Conservation (phyloP, 352 stramenopile species). For the Aphanomyces stellatus region DNA sequence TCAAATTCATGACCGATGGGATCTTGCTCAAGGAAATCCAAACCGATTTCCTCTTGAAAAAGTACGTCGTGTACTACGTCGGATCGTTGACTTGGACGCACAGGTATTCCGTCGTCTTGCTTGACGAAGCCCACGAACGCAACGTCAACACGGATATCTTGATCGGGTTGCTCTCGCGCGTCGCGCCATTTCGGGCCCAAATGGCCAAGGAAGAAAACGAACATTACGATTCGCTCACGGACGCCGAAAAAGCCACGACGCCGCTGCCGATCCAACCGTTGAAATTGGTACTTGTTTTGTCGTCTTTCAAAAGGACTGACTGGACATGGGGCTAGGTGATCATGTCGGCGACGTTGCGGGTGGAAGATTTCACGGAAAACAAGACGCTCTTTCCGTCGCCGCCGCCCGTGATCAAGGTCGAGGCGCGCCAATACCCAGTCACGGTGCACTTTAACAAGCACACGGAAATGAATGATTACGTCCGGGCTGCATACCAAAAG, state of each 20-base stretch:
- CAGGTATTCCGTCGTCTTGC: constrained; percentile 63
- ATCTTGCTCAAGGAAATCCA: constrained; percentile 98
- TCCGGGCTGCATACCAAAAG: constrained; percentile 93
- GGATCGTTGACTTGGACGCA: not conserved
- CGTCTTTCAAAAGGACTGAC: not conserved
- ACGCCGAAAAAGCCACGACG: constrained; percentile 32
- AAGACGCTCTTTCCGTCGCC: constrained; percentile 84
- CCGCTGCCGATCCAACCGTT: constrained; percentile 61
- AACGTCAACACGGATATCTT: constrained; percentile 97
- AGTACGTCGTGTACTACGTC: constrained; percentile 9
- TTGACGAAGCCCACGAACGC: constrained; percentile 96
- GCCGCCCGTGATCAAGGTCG: constrained; percentile 90
- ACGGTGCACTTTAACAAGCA: constrained; percentile 97
- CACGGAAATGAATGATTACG: constrained; percentile 97
- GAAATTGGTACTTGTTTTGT: constrained; percentile 50
- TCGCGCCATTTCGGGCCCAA: constrained; percentile 88
- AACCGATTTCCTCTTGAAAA: constrained; percentile 63
- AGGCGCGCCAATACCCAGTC: constrained; percentile 93
- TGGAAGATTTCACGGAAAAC: constrained; percentile 97
- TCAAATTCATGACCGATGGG: constrained; percentile 99
- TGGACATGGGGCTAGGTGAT: constrained; percentile 60
- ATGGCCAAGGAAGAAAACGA: constrained; percentile 72
- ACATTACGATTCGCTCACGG: constrained; percentile 33
- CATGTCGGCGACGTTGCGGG: constrained; percentile 98
- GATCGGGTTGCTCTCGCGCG: constrained; percentile 91